Evolutionary conservation across 2,329 filamentous ascomycete genomes (phyloP), one percentile per base, ranked within the genome.

Genomic region (Pezicula rhizophila): DNA sequence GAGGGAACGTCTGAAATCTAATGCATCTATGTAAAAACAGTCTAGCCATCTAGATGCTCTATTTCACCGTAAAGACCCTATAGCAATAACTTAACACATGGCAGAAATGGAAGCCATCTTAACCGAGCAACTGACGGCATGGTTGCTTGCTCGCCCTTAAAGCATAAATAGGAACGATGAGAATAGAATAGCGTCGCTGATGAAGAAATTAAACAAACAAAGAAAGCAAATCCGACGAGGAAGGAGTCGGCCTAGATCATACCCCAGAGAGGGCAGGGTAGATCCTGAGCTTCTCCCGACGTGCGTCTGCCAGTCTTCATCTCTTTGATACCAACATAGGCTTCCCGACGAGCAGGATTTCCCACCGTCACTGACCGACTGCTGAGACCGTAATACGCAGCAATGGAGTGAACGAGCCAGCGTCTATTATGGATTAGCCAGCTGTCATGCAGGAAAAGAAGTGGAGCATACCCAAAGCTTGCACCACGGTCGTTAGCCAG

Each of bases 391-490:
- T 97, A 97, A 67, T 97, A 97, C 37, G 85, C 81, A 8, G 89
- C 92, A 54, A 97, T 91, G 50, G 88, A 87, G 68, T 97, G 91
- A 1, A 95, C 89, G 47, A 97, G 79, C 87, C 91, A 97, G 55
- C 92, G 87, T 57, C 87, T 92, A 52, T 42, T 43, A 26, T 45
- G n/a, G 11, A 33, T 52, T 47, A 59, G 56, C 56, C 28, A 52
- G 46, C 46, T 53, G 38, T 41, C 52, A 41, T 45, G 28, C 26
- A 48, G 15, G 35, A 51, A 40, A 39, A 40, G 18, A 47, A 38
- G 38, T 14, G 46, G 47, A 11, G 46, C 47, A 23, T 46, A 31
- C 84, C 88, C 90, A 71, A 96, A 96, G 4, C 85, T 80, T 44
- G 87, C 87, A 7, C 82, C 79, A 52, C 84, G 82, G 60, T 91